These are phyloP conservation scores for Hibiscus syriacus DNA, from an alignment of 345 rosid genomes.

Conservation along the genomic window DNA sequence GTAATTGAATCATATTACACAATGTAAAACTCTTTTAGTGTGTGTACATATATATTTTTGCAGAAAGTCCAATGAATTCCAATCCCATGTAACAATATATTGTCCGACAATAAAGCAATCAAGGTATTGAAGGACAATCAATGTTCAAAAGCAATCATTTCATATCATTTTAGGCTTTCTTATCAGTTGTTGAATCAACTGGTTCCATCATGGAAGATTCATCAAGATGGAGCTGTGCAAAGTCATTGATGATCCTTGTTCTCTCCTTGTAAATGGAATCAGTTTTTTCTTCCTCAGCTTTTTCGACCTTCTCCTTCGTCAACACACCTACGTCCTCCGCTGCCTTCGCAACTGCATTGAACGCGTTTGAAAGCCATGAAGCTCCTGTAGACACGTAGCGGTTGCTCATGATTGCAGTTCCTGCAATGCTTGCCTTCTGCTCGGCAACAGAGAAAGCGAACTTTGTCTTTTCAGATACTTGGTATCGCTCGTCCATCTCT, in stretches of 20 bases:
- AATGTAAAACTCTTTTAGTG: too few species aligned
- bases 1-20: too few species aligned
- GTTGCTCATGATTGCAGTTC: slow-evolving; percentile 34
- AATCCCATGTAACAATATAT: neutral
- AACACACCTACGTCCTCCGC: slow-evolving; percentile 32
- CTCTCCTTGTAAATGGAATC: slow-evolving; percentile 16
- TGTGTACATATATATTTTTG: neutral
- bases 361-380: slow-evolving; percentile 35
- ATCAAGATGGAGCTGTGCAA: slow-evolving; percentile 10
- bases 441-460: slow-evolving; percentile 35
- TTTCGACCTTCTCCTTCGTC: slow-evolving; percentile 38
- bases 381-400: slow-evolving; percentile 32
- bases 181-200: slow-evolving; percentile 13
- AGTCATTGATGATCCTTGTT: slow-evolving; percentile 6
- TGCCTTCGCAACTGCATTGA: slow-evolving; percentile 29
- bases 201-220: slow-evolving; percentile 14
- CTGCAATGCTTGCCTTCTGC: slow-evolving; percentile 33
- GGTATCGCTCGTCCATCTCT: slow-evolving; percentile 35
- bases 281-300: slow-evolving; percentile 30
- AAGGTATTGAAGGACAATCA: neutral
- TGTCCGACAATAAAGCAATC: slow-evolving; percentile 2
- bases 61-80: neutral
- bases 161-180: slow-evolving; percentile 17
- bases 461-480: slow-evolving; percentile 31
- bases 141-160: slow-evolving; percentile 8